Percentiles rank a stretch among this genome's conserved stretches.
phyloP scores from a whole-genome alignment of 2,329 filamentous ascomycete genomes.

The Colletotrichum sp. region DNA sequence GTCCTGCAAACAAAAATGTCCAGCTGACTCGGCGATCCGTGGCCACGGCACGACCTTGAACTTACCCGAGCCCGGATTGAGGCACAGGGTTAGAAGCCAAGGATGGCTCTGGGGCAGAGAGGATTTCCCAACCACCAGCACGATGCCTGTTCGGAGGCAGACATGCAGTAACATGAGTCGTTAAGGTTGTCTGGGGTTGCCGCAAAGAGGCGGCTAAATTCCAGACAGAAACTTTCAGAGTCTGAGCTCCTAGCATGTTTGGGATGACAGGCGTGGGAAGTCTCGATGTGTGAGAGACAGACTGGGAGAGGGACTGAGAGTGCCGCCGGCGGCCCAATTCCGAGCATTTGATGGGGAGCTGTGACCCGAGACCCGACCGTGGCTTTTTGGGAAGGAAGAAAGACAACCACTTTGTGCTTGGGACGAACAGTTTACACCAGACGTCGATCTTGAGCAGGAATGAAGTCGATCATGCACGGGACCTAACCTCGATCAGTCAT shows the following conservation, averaged over 20 bases:
- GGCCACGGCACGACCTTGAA: background rate
- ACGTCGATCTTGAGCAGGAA: background rate
- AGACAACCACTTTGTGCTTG: background rate
- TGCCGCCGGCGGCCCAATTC: background rate
- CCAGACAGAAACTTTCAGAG: background rate
- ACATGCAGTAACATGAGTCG: slow-evolving; percentile 13
- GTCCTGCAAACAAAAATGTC: background rate
- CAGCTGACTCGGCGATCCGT: slow-evolving; percentile 5
- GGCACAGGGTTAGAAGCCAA: background rate
- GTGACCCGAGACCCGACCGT: background rate
- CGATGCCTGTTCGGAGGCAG: background rate
- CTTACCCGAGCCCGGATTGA: background rate
- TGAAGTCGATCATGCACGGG: background rate
- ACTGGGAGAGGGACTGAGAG: background rate
- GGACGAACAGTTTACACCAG: slow-evolving; percentile 1
- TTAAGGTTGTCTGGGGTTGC: slow-evolving; percentile 15
- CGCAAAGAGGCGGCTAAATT: background rate
- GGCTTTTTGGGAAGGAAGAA: background rate
- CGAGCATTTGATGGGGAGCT: background rate
- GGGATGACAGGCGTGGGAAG: slow-evolving; percentile 2
- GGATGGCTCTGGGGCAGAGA: slow-evolving; percentile 5
- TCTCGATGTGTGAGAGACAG: background rate
- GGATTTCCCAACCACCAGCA: background rate
- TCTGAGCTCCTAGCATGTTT: slow-evolving; percentile 14
- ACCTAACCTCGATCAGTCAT: background rate